Evolutionary conservation across 1,139 yeast species (phyloP).

Genomic region (Geotrichum carabidarum): DNA sequence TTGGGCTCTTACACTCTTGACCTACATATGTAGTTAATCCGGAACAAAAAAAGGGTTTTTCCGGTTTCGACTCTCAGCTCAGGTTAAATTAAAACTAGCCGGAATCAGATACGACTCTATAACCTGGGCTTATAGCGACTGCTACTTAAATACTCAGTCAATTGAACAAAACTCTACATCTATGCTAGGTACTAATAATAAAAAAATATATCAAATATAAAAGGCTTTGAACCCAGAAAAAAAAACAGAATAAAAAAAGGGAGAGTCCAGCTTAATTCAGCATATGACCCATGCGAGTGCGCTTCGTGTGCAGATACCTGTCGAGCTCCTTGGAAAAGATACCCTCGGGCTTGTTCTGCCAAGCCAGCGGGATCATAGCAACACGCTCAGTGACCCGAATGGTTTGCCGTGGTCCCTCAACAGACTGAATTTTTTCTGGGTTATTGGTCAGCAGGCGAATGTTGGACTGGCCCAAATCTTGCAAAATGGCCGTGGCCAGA

Average conservation of each 20-base stretch:
- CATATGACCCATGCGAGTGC: conserved; percentile 95
- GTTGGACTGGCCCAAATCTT: conserved; percentile 70
- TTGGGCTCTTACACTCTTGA: no score
- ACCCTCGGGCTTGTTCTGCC: conserved; percentile 64
- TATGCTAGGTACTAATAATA: neutral
- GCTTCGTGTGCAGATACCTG: conserved; percentile 86
- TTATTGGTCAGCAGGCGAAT: conserved; percentile 85
- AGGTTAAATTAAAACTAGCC: no score
- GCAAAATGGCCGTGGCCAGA: conserved; percentile 84
- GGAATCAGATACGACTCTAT: no score
- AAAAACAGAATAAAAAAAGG: neutral
- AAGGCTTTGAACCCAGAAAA: neutral
- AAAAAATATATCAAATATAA: neutral
- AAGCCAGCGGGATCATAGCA: conserved; percentile 94
- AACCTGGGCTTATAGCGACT: no score
- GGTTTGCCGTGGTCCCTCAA: conserved; percentile 71
- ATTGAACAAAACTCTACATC: no score
- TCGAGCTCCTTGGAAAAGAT: conserved; percentile 82
- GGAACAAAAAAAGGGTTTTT: no score
- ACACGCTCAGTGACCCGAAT: conserved; percentile 77
- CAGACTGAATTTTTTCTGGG: conserved; percentile 93
- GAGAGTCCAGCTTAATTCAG: conserved; percentile 38
- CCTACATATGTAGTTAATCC: no score
- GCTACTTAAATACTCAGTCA: no score
- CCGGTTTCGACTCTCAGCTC: no score